These are phyloP conservation scores for Thelephora ganbajun DNA, from an alignment of 768 basidiomycete genomes.

Conservation along the genomic window DNA sequence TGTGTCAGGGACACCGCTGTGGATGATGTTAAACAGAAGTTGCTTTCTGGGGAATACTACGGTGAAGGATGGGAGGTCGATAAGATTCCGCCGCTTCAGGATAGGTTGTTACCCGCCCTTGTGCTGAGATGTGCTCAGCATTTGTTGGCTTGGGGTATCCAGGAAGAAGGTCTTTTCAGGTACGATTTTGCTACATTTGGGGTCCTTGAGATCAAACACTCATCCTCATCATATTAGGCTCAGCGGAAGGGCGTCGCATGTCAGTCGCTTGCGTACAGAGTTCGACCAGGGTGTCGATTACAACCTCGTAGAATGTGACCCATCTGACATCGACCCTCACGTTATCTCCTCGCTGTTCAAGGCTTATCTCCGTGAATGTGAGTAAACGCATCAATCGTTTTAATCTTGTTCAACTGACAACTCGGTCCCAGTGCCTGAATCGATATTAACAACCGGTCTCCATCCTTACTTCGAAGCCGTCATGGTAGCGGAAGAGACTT, in stretches of 20 bases:
- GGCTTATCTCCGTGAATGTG: slow-evolving; percentile 83
- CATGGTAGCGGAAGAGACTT: slow-evolving; percentile 39
- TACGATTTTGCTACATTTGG: slow-evolving; percentile 21
- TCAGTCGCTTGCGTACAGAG: slow-evolving; percentile 57
- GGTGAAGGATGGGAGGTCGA: not conserved
- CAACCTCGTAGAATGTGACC: slow-evolving; percentile 62
- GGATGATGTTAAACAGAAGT: slow-evolving; percentile 9
- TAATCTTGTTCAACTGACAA: slow-evolving; percentile 6
- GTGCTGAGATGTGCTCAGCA: slow-evolving; percentile 77
- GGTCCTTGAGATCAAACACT: not conserved
- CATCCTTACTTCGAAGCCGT: slow-evolving; percentile 70
- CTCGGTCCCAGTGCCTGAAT: slow-evolving; percentile 60
- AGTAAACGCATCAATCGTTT: slow-evolving; percentile 21
- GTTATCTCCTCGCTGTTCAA: slow-evolving; percentile 90
- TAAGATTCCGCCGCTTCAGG: slow-evolving; percentile 12
- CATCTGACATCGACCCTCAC: slow-evolving; percentile 87
- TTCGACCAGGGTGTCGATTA: slow-evolving; percentile 87
- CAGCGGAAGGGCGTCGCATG: slow-evolving; percentile 72
- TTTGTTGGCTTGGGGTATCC: slow-evolving; percentile 66
- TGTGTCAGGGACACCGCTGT: slow-evolving; percentile 48
- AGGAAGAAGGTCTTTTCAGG: slow-evolving; percentile 83
- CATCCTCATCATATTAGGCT: slow-evolving; percentile 33
- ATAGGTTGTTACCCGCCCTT: slow-evolving; percentile 48
- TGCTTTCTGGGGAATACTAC: slow-evolving; percentile 3
- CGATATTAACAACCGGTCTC: slow-evolving; percentile 63